phyloP scores from a whole-genome alignment of 2,329 filamentous ascomycete genomes.

The Monosporascus sp. region DNA sequence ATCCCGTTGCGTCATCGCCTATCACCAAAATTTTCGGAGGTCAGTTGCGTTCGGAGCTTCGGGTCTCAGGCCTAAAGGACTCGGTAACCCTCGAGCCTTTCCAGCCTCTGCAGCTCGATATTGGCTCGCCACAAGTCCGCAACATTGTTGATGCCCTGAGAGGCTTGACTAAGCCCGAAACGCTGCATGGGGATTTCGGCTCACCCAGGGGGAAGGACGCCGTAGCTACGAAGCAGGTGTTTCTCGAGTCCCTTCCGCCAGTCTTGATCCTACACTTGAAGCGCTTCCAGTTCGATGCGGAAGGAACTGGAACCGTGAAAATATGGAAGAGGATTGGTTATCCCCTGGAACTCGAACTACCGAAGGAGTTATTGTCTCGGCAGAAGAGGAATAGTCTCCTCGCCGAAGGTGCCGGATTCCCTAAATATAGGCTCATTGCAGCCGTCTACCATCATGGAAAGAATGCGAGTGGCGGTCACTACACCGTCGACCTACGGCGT shows the following conservation, averaged over 20 bases:
- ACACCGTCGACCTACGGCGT: constrained; percentile 92
- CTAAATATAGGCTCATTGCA: constrained; percentile 79
- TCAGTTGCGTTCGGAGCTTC: constrained; percentile 81
- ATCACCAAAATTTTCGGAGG: constrained; percentile 94
- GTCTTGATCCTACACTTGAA: constrained; percentile 94
- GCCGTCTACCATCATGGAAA: constrained; percentile 98
- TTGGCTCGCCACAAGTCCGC: constrained; percentile 77
- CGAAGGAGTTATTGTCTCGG: constrained; percentile 79
- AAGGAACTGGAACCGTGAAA: constrained; percentile 80
- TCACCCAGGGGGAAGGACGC: constrained; percentile 71
- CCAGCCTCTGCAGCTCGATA: constrained; percentile 90
- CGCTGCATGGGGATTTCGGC: constrained; percentile 77
- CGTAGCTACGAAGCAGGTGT: constrained; percentile 85
- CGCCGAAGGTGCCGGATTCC: constrained; percentile 61
- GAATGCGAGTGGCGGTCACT: constrained; percentile 92
- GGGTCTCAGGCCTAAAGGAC: constrained; percentile 78
- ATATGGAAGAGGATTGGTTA: constrained; percentile 99
- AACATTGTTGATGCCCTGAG: constrained; percentile 91
- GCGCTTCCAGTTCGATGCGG: constrained; percentile 91
- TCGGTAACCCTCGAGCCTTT: constrained; percentile 93
- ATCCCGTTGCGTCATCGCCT: constrained; percentile 67
- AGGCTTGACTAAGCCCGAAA: constrained; percentile 76
- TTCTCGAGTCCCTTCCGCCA: constrained; percentile 85
- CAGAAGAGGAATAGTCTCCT: constrained; percentile 63
- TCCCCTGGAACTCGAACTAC: constrained; percentile 89